Percentiles rank a stretch among this genome's conserved stretches.
Evolutionary conservation across 2,329 filamentous ascomycete species (phyloP).

Genomic region (Tympanopsis confertula): DNA sequence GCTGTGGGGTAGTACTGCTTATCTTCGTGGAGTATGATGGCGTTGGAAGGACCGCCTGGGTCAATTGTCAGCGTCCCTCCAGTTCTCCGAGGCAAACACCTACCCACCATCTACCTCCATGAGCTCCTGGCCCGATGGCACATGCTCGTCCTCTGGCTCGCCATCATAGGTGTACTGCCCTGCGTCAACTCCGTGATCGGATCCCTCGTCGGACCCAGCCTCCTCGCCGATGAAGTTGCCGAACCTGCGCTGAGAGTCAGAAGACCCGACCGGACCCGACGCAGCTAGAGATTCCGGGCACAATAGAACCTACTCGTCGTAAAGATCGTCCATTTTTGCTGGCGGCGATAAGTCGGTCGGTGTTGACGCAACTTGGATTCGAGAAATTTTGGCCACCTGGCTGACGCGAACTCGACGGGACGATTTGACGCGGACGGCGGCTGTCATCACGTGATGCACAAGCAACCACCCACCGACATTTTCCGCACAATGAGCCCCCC

Average conservation of each 20-base stretch:
- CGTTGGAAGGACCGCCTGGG: conserved; percentile 76
- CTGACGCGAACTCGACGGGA: no score
- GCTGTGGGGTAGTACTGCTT: conserved; percentile 99
- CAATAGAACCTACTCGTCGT: conserved; percentile 64
- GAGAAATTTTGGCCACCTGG: no score
- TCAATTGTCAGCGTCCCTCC: neutral
- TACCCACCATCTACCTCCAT: conserved; percentile 82
- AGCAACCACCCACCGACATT: no score
- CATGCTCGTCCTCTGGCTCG: conserved; percentile 53
- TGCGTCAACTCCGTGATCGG: conserved; percentile 62
- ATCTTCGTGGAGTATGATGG: conserved; percentile 95
- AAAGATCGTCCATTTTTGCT: conserved; percentile 79
- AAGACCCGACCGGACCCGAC: conserved; percentile 3
- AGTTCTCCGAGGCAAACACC: no score
- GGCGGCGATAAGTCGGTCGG: neutral
- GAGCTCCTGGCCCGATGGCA: conserved; percentile 63
- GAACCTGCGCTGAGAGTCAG: conserved; percentile 48
- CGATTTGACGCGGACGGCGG: no score
- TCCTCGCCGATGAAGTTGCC: conserved; percentile 97
- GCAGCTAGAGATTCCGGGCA: neutral
- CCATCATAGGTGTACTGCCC: conserved; percentile 75
- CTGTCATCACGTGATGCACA: no score
- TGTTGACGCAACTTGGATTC: no score
- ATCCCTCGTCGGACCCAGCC: conserved; percentile 77
- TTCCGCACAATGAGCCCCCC: no score